Conservation (phyloP, 306 rosid genomes). For the Malus orientalis region DNA sequence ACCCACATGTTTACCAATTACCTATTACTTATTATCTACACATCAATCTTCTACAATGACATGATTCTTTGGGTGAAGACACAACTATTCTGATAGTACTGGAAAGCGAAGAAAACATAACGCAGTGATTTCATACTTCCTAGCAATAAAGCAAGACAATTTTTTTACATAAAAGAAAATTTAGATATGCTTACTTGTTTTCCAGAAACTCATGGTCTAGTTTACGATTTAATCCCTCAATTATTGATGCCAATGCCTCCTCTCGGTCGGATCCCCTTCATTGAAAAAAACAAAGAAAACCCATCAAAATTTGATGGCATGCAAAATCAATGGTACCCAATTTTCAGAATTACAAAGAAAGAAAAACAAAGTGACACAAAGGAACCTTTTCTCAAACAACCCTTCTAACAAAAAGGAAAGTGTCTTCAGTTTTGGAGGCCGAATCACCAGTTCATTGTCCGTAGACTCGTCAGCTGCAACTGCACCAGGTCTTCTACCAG, state of each 20-base stretch:
- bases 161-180: not conserved
- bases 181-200: conserved; percentile 10
- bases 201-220: conserved; percentile 1
- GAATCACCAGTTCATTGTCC: not conserved
- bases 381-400: conserved; percentile 12
- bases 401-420: not conserved
- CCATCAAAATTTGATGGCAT: not conserved
- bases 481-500: not conserved
- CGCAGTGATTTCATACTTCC: not conserved
- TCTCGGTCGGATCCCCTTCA: conserved; percentile 24
- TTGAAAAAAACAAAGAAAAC: not conserved
- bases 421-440: not conserved
- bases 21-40: too few relatives aligned
- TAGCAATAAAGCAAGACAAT: not conserved
- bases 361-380: not conserved
- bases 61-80: too few relatives aligned
- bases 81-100: too few relatives aligned
- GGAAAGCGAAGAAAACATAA: too few relatives aligned
- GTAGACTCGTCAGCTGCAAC: not conserved
- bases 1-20: too few relatives aligned
- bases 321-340: not conserved
- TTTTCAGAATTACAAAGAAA: not conserved
- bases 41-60: too few relatives aligned
- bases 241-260: conserved; percentile 9
- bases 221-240: not conserved